Conservation (phyloP, 768 basidiomycete species). For the Mycena belliarum region DNA sequence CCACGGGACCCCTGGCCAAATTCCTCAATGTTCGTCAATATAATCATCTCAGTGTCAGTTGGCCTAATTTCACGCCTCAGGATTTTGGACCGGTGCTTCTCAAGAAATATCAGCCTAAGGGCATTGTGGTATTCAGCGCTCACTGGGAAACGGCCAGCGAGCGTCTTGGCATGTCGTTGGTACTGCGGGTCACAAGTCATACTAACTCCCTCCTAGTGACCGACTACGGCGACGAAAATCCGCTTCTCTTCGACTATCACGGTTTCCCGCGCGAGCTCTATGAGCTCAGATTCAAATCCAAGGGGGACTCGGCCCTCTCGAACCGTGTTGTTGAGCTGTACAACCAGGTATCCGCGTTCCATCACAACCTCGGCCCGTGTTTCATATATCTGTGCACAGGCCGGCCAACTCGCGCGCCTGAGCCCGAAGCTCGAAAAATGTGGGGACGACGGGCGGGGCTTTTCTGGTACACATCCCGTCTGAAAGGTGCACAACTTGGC, state of each 20-base stretch:
- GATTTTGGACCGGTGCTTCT: too few species aligned
- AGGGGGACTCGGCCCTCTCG: conserved; percentile 59
- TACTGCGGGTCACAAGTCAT: too few species aligned
- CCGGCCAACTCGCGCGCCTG: conserved; percentile 53
- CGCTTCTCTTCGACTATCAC: conserved; percentile 66
- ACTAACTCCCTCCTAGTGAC: conserved; percentile 55
- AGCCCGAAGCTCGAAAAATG: conserved; percentile 53
- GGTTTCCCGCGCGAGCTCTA: conserved; percentile 65
- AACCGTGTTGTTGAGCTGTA: conserved; percentile 61
- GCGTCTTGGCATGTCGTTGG: conserved; percentile 61
- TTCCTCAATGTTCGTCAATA: too few species aligned
- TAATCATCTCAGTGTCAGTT: conserved; percentile 6
- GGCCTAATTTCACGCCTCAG: not conserved
- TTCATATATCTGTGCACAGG: too few species aligned
- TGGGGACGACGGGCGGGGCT: conserved; percentile 67
- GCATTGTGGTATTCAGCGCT: conserved; percentile 78
- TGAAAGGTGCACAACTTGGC: not conserved
- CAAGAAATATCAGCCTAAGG: conserved; percentile 61
- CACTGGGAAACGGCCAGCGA: conserved; percentile 74
- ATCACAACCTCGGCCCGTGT: too few species aligned
- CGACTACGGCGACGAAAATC: conserved; percentile 77
- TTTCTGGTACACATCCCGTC: conserved; percentile 21
- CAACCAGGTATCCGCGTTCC: conserved; percentile 40
- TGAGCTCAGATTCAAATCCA: conserved; percentile 64
- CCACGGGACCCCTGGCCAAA: conserved; percentile 54